Evolutionary conservation across 106 monocot genomes (phyloP), one percentile per base, ranked within the genome.

Genomic region (Apostasia ramifera): DNA sequence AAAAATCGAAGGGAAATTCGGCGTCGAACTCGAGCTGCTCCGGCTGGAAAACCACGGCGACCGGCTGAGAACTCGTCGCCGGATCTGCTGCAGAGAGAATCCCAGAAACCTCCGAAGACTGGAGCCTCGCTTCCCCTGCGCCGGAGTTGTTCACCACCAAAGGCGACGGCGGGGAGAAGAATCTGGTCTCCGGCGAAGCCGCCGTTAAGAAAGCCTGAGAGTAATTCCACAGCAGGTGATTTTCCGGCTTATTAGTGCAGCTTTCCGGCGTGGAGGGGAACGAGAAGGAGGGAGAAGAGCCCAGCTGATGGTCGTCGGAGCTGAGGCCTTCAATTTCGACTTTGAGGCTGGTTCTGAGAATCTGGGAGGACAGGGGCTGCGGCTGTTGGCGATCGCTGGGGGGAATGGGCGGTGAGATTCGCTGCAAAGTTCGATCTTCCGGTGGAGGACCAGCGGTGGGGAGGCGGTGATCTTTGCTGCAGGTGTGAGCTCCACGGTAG

Each of bases 401-500:
- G 26, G 26, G 26, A 26, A 26, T 26, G 26, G 26, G 13, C 53
- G 8, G 2, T 8, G 53, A 13, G 53, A 53, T 53, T 53, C 53
- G 53, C 53, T 0, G 53, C 7, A 26, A 26, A 26, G 26, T 50
- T 4, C 4, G 50, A 8, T 50, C 8, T 8, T 50, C 50, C 6
- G 50, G 50, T 50, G 50, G 50, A 4, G 50, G 4, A 0, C 6
- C 50, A 0, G 50, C 50, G 50, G 50, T 5, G 50, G 50, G 8
- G 50, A 26, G 26, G 26, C 26, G 26, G 50, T 50, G 6, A 50
- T 4, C 50, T 26, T 71, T 69, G 66, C 48, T 43, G 53, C 91
- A 88, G 12, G 77, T 79, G 80, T 88, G 91, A 1, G 48, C 13
- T 2, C 85, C 78, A 3, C 66, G 55, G 78, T 85, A 85, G 11